Evolutionary conservation across 169 alveolate genomes (phyloP).

Genomic region (Plasmodium relictum): DNA sequence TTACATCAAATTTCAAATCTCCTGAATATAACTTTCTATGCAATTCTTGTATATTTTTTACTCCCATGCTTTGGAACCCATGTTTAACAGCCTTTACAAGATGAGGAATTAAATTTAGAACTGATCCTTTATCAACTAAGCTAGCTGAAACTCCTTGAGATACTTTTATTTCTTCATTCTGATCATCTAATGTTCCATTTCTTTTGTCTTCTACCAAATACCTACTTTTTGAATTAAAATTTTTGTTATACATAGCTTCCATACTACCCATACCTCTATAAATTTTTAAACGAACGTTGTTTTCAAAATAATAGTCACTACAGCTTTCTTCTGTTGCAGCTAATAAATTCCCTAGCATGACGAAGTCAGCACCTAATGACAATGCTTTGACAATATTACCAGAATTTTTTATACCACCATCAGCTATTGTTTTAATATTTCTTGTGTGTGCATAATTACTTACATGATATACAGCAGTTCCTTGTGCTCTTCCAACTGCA

Average conservation of each 20-base stretch:
- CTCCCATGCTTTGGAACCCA: conserved; percentile 84
- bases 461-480: conserved; percentile 94
- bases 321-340: conserved; percentile 97
- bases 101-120: conserved; percentile 88
- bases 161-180: conserved; percentile 82
- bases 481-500: conserved; percentile 95
- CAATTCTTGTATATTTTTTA: conserved; percentile 61
- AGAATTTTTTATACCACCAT: conserved; percentile 95
- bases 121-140: conserved; percentile 91
- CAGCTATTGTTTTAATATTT: conserved; percentile 93
- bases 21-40: conserved; percentile 82
- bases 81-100: conserved; percentile 87
- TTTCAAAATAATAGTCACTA: conserved; percentile 93
- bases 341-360: conserved; percentile 93
- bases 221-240: conserved; percentile 76
- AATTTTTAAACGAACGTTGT: conserved; percentile 88
- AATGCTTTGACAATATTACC: conserved; percentile 95
- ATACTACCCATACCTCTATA: conserved; percentile 94
- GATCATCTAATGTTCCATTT: conserved; percentile 73
- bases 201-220: conserved; percentile 71
- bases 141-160: conserved; percentile 93
- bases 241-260: conserved; percentile 86
- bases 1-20: conserved; percentile 78
- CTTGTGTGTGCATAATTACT: conserved; percentile 88
- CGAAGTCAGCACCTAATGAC: conserved; percentile 94